phyloP scores from a whole-genome alignment of 352 stramenopile species.

The Phytopythium litorale region DNA sequence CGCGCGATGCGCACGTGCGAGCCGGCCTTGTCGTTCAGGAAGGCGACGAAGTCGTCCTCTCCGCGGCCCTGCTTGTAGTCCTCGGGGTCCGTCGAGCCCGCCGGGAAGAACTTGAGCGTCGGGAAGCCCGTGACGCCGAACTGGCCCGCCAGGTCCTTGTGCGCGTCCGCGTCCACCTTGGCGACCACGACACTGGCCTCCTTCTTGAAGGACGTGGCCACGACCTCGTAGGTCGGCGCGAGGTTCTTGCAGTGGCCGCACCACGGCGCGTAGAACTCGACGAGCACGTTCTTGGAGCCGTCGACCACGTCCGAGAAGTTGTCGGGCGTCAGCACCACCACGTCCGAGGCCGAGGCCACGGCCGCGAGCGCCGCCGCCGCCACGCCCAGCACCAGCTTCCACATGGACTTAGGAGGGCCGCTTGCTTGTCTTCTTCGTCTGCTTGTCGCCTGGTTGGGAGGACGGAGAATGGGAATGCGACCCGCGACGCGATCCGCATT shows the following conservation, averaged over 20 bases:
- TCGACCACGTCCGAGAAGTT: conserved; percentile 84
- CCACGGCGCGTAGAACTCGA: conserved; percentile 91
- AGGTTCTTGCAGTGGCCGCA: conserved; percentile 91
- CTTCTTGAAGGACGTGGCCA: conserved; percentile 88
- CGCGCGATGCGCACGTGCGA: conserved; percentile 70
- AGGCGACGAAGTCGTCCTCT: conserved; percentile 78
- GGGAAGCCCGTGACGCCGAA: conserved; percentile 91
- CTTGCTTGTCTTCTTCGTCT: neutral
- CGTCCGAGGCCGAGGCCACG: conserved; percentile 60
- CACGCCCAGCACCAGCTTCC: conserved; percentile 51
- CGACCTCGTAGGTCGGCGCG: conserved; percentile 74
- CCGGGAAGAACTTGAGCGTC: conserved; percentile 91
- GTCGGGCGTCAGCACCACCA: conserved; percentile 73
- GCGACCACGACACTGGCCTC: conserved; percentile 77
- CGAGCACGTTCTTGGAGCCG: conserved; percentile 79
- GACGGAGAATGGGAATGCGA: neutral
- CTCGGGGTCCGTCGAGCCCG: conserved; percentile 70
- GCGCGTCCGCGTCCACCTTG: conserved; percentile 88
- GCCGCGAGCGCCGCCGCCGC: conserved; percentile 38
- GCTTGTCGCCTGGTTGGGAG: neutral
- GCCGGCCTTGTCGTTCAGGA: conserved; percentile 76
- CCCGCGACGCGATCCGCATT: neutral
- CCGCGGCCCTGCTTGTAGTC: conserved; percentile 84
- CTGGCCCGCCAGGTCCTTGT: conserved; percentile 77
- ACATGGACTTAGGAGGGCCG: conserved; percentile 27